Evolutionary conservation across 192 early-diverging fungal species (phyloP).

Genomic region (Gonapodya prolifera): DNA sequence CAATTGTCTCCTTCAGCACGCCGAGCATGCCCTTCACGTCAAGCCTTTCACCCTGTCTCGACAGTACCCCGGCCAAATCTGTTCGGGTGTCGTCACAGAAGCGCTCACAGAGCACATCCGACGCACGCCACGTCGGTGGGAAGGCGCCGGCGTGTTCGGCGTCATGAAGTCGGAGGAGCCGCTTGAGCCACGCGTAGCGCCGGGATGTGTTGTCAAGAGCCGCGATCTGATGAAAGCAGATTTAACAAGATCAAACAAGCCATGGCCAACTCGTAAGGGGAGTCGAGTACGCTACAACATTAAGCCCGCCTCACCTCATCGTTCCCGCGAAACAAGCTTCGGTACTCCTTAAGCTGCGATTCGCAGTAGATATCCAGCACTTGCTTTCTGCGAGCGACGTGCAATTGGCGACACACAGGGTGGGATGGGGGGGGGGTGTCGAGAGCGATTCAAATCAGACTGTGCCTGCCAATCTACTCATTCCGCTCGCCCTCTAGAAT

Average conservation of each 20-base stretch:
- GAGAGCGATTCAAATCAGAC: background rate
- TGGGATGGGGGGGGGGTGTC: no score
- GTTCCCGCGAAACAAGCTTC: slow-evolving; percentile 58
- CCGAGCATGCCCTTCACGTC: slow-evolving; percentile 61
- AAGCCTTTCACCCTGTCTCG: slow-evolving; percentile 30
- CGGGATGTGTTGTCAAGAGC: slow-evolving; percentile 71
- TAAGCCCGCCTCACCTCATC: slow-evolving; percentile 24
- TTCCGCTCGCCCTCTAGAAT: slow-evolving; percentile 27
- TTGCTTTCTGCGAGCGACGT: slow-evolving; percentile 21
- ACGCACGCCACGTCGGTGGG: slow-evolving; percentile 64
- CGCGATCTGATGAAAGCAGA: slow-evolving; percentile 49
- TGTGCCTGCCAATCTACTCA: background rate
- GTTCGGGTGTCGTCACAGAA: slow-evolving; percentile 77
- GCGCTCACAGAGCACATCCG: slow-evolving; percentile 46
- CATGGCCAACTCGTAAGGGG: background rate
- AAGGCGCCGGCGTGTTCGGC: slow-evolving; percentile 80
- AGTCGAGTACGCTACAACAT: background rate
- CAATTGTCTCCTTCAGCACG: slow-evolving; percentile 68
- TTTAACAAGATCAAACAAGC: slow-evolving; percentile 2
- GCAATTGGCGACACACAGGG: no score
- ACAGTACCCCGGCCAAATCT: slow-evolving; percentile 56
- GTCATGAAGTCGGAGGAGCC: slow-evolving; percentile 75
- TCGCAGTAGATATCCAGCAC: slow-evolving; percentile 72
- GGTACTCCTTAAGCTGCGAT: slow-evolving; percentile 69
- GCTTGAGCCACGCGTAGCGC: slow-evolving; percentile 86